phyloP scores from a whole-genome alignment of 352 stramenopile species.

The Pythium rhizo-oryzae region DNA sequence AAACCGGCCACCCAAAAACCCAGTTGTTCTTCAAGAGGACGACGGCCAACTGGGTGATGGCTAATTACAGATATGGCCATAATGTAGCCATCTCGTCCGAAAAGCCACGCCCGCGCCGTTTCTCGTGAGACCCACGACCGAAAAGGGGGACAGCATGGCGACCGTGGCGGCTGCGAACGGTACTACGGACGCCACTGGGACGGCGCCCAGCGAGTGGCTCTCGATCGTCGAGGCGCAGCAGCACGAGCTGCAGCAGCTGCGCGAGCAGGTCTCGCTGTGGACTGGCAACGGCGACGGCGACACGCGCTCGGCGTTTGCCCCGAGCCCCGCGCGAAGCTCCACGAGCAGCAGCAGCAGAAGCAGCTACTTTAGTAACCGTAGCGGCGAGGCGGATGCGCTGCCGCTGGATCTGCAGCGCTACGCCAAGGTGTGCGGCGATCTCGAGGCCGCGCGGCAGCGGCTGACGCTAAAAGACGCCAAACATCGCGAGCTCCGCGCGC shows the following conservation, averaged over 20 bases:
- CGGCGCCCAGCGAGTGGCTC: conserved; percentile 34
- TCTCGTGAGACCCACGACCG: too few species aligned
- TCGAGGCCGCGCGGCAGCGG: conserved; percentile 39
- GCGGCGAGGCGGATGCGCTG: conserved; percentile 19
- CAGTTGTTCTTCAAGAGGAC: conserved; percentile 1
- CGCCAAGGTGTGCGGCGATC: conserved; percentile 43
- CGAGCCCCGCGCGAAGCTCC: background rate
- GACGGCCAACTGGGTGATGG: background rate
- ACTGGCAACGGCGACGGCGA: background rate
- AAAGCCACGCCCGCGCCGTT: background rate
- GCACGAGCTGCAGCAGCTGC: conserved; percentile 47
- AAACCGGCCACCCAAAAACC: conserved; percentile 4
- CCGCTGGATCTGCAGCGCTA: conserved; percentile 45
- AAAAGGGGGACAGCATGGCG: too few species aligned
- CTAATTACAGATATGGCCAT: conserved; percentile 13
- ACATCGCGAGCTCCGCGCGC: conserved; percentile 36
- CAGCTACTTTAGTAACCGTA: conserved; percentile 21
- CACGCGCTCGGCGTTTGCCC: conserved; percentile 13
- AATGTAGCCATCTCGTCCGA: conserved; percentile 20
- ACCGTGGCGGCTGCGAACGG: too few species aligned
- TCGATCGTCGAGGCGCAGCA: conserved; percentile 51
- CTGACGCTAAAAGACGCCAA: conserved; percentile 41
- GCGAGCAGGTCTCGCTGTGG: conserved; percentile 16
- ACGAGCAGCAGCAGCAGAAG: conserved; percentile 20
- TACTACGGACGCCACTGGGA: background rate